Base-by-base conservation (phyloP, 2,329 filamentous ascomycete species). In the Hypoxylon sp. region DNA sequence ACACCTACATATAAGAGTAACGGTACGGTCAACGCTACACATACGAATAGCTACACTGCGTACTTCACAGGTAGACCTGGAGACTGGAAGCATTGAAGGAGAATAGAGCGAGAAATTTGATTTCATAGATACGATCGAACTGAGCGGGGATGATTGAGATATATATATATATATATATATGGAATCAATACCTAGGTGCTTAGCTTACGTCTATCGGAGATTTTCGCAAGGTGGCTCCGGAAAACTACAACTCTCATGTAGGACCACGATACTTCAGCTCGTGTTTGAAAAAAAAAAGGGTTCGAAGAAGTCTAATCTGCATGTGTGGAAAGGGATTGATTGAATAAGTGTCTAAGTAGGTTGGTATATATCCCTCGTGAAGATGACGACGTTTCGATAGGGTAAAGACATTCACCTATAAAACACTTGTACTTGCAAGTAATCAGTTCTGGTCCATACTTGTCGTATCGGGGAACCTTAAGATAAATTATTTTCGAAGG, bases 1-100 rank as follows among this genome's bases (percentile, higher is more conserved):
- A 73, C 73, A 6, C 77, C 82, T 0, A 79, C 74, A 0, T 92
- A 87, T 76, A 82, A 83, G 62, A 90, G 88, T 0, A 82, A 84
- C 10, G 91, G 91, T 0, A 81, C 86, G 1, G 78, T 81, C 1
- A 87, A 88, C 70, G 84, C 90, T 1, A 89, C 86, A 0, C 82
- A 87, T 66, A 87, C 83, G 0, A 87, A 88, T 71, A 81, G 54
- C 76, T 87, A 81, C 10, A 78, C 85, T 2, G 89, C 86, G 3
- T 94, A 90, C 78, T 93, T 86, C 79, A 76, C 74, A 2, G 74
- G 74, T 17, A 67, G 74, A 2, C 74, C 74, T 2, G 74, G 71
- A 1, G 74, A 72, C 22, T 62, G 59, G 64, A 71, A 73, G 55
- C 35, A 46, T 14, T 70, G 19, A 59, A 42, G 50, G 44, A n/a